Conservation (phyloP, 345 rosid genomes). For the Eutrema heterophyllum region DNA sequence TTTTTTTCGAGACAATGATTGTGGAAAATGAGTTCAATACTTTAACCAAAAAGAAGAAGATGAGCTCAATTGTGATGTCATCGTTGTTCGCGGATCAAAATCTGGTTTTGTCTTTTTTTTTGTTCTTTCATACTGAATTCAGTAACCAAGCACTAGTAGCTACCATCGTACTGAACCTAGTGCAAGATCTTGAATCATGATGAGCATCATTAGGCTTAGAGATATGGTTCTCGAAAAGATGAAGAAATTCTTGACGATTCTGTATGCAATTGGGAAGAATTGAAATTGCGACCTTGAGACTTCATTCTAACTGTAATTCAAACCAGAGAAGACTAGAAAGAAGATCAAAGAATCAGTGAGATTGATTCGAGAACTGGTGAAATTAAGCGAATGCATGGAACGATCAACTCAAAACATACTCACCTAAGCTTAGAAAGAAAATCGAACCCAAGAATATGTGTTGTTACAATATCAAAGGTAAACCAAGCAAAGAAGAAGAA, state of each 20-base stretch:
- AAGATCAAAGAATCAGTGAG: neutral
- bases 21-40: no score
- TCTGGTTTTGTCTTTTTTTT: no score
- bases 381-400: neutral
- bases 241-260: neutral
- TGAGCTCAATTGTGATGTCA: no score
- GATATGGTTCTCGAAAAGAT: neutral
- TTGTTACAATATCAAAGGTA: neutral
- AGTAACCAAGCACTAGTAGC: neutral
- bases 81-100: no score
- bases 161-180: neutral
- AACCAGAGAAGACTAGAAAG: neutral
- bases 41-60: no score
- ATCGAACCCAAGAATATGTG: no score
- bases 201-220: neutral
- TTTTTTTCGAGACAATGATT: no score
- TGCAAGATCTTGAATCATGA: neutral
- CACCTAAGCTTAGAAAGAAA: neutral
- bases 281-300: neutral
- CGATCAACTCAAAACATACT: neutral
- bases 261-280: neutral
- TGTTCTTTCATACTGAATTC: neutral
- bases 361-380: neutral
- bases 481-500: neutral
- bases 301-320: no score